Evolutionary conservation across 202 grass and related monocot species (phyloP), one percentile per base, ranked within the genome.

Genomic region (Panicum virgatum): DNA sequence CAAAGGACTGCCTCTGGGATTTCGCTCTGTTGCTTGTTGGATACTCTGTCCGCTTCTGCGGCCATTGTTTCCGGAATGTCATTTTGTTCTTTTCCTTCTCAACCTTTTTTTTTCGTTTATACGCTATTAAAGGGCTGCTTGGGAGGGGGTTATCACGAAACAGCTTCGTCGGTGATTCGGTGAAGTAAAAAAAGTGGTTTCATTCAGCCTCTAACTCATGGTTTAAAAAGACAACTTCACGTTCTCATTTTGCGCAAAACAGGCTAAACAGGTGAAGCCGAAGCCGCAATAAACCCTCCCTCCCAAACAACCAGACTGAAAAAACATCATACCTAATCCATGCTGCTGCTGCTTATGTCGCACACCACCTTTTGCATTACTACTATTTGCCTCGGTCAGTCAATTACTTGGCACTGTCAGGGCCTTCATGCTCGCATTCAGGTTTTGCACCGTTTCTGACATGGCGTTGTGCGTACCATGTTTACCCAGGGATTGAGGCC

Each of bases 401-500:
- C 40, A 45, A 68, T 25, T 66, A 44, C 40, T 45, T 69, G 66
- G 23, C 67, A 70, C 6, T 70, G 43, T 4, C 25, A 29, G 46
- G 34, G 1, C 51, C 39, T 58, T 39, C 20, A 59, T 60, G 50
- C 22, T 60, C 5, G 34, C 34, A 8, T 70, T 78, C 74, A 20
- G 72, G 16, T 61, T 38, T 43, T 69, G 63, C 45, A 18, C n/a
- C 20, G 9, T 0, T 45, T 67, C 56, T 75, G 20, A 82, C 47
- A 42, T 23, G 72, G 47, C 61, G 5, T 7, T 65, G 20, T 68
- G 8, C 30, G 3, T 34, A 3, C 32, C 32, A 26, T 82, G 40
- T 69, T 75, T 44, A n/a, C 62, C 23, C 72, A 98, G 96, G 96
- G 57, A 90, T 98, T 66, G 96, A 98, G 85, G 92, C 96, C 1